Percentiles rank a stretch among this genome's conserved stretches.
These are phyloP conservation scores for Atkinsonella hypoxylon DNA, from an alignment of 2,329 filamentous ascomycete species.

Conservation along the genomic window DNA sequence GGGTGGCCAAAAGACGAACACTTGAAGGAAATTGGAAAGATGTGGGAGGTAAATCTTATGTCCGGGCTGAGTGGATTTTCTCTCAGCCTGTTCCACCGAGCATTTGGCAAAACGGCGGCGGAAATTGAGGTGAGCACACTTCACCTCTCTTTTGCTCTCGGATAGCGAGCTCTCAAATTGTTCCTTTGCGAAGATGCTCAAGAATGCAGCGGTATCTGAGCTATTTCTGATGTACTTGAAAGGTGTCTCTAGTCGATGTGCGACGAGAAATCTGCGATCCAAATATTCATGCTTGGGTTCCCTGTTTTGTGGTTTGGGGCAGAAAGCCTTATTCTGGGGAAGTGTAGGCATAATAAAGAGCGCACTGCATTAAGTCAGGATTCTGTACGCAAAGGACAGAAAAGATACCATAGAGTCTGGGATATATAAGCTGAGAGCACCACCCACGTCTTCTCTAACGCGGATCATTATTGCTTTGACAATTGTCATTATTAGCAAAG, in stretches of 20 bases:
- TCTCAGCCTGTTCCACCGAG: slow-evolving; percentile 27
- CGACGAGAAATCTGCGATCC: slow-evolving; percentile 34
- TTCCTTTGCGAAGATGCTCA: too few relatives aligned
- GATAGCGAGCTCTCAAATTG: too few relatives aligned
- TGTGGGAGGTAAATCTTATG: slow-evolving; percentile 32
- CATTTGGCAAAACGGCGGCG: slow-evolving; percentile 27
- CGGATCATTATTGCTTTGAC: too few relatives aligned
- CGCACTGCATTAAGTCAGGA: not conserved
- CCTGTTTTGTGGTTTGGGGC: slow-evolving; percentile 37
- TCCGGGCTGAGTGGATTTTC: slow-evolving; percentile 34
- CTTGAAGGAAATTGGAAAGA: slow-evolving; percentile 30
- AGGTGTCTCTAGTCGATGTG: slow-evolving; percentile 38
- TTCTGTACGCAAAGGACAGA: not conserved
- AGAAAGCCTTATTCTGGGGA: slow-evolving; percentile 34
- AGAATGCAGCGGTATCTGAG: too few relatives aligned
- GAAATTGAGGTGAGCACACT: slow-evolving; percentile 33
- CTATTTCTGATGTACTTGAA: not conserved
- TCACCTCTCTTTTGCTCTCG: not conserved
- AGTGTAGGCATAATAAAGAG: not conserved
- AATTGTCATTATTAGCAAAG: too few relatives aligned
- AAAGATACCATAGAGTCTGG: too few relatives aligned
- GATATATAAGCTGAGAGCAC: too few relatives aligned
- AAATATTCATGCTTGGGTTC: slow-evolving; percentile 35
- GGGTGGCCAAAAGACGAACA: slow-evolving; percentile 37
- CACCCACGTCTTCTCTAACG: too few relatives aligned